phyloP scores from a whole-genome alignment of 768 basidiomycete species.

The Dioszegia crocea region DNA sequence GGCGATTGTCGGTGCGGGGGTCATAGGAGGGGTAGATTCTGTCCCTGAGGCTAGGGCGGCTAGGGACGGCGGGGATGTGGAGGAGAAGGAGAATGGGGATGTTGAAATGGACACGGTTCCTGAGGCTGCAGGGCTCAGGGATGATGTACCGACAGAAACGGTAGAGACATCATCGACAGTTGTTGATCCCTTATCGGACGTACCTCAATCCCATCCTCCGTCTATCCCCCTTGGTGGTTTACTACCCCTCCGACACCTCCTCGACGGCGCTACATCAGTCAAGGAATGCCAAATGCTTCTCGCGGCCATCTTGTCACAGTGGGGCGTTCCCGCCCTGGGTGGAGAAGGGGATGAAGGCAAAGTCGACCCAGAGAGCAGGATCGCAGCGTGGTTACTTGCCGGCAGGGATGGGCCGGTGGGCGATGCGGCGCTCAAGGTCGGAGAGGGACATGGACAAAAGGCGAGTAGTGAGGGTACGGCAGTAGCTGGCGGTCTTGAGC shows the following conservation, averaged over 20 bases:
- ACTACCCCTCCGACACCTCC: slow-evolving; percentile 63
- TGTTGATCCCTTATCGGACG: not conserved
- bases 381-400: slow-evolving; percentile 41
- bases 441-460: not conserved
- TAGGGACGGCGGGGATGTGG: not conserved
- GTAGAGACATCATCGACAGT: not conserved
- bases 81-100: not conserved
- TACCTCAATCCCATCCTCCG: slow-evolving; percentile 1
- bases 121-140: not conserved
- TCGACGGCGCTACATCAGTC: slow-evolving; percentile 66
- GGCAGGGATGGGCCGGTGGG: slow-evolving; percentile 10
- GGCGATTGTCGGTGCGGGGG: not conserved
- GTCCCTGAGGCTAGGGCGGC: slow-evolving; percentile 3
- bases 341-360: not conserved
- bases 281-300: slow-evolving; percentile 81
- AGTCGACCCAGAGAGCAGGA: slow-evolving; percentile 11
- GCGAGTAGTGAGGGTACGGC: not conserved
- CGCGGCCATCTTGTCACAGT: slow-evolving; percentile 71
- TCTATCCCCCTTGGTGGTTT: slow-evolving; percentile 53
- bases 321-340: slow-evolving; percentile 51
- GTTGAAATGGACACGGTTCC: not conserved
- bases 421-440: not conserved
- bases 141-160: not conserved
- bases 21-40: slow-evolving; percentile 4
- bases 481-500: not conserved